Base-by-base conservation (phyloP, 129 eudicot genomes). In the Chrysanthemum lavandulifolium region DNA sequence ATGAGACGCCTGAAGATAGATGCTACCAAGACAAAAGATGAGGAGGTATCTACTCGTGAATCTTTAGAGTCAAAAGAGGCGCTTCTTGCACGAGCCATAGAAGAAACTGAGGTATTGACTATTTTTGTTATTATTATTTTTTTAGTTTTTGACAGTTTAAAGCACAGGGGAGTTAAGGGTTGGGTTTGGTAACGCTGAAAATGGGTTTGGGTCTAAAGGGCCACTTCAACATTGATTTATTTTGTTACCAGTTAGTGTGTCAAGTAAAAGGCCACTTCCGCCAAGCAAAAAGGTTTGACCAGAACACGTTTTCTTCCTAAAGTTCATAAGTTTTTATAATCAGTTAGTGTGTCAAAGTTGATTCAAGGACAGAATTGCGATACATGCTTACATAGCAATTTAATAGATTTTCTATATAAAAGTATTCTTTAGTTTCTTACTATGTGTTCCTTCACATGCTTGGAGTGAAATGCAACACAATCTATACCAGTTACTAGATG, bases 51-150 rank as follows among this genome's bases (percentile, higher is more conserved):
- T 61, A 69, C 75, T 66, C 85, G 88, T 58, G 99, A 94, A 61
- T 88, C 97, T 10, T 81, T 94, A 59, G 97, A 94, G 83, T 96
- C 99, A 33, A 94, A 94, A 65, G 89, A 94, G 65, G 99, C 96
- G 68, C 97, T 94, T 74, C 76, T 90, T 79, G 79, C 80, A 51
- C 93, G 96, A 61, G 97, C 99, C 9, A 69, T 81, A 59, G 86
- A 85, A 63, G 99, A 94, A 82, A 94, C 82, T 78, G 88, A 90
- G 96, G 98, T 93, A 88, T 16, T 2, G 1, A 49, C 45, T 19
- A 13, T 13, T 13, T 62, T 47, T 68, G n/a, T 3, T 15, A 2
- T 36, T 56, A 62, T n/a, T n/a, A 13, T 13, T 9, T 36, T 19
- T 9, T 36, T 19, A 7, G 9, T 27, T 57, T 19, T 51, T 60